Evolutionary conservation across 345 rosid species (phyloP), one percentile per base, ranked within the genome.

Genomic region (Lenwebbia sp.): DNA sequence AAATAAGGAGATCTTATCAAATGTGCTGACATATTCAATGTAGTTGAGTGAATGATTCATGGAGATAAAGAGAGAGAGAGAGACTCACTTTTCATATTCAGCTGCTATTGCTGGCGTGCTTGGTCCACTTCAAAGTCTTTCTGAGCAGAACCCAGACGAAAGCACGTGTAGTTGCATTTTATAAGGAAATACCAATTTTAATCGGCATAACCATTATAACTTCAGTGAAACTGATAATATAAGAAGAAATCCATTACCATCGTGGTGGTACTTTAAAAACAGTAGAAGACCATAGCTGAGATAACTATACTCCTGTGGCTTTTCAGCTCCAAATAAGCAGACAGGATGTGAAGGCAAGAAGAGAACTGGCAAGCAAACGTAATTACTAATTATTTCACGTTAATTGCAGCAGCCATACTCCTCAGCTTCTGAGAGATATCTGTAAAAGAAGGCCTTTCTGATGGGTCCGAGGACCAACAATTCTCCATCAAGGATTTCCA

Each of bases 401-500:
- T 97, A 86, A 96, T 92, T 22, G 98, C 98, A 86, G 99, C 98
- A 87, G 99, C 99, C 99, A 97, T 95, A 87, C 54, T 95, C 90
- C 99, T 95, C 88, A 97, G 94, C 93, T 92, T 96, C 91, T 90
- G 93, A 83, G 99, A 96, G 74, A 97, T 93, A 57, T 95, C 97
- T 54, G 99, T 89, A 92, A 97, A 97, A 1, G 99, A 94, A n/a
- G 98, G 99, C 89, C 99, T 96, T 88, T 90, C 99, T 41, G 93
- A 87, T 28, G 98, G 99, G 88, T 96, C 99, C 44, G 95, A 91
- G 47, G 95, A 91, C 99, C 99, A 97, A 85, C 98, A 92, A 86
- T 94, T 93, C 91, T 93, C 97, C 99, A 97, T 96, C 90, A 97
- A 88, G 82, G 92, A 89, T 87, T 94, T 97, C 99, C 99, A 97